Evolutionary conservation across 768 basidiomycete species (phyloP).

Genomic region (Tulasnella sp.): DNA sequence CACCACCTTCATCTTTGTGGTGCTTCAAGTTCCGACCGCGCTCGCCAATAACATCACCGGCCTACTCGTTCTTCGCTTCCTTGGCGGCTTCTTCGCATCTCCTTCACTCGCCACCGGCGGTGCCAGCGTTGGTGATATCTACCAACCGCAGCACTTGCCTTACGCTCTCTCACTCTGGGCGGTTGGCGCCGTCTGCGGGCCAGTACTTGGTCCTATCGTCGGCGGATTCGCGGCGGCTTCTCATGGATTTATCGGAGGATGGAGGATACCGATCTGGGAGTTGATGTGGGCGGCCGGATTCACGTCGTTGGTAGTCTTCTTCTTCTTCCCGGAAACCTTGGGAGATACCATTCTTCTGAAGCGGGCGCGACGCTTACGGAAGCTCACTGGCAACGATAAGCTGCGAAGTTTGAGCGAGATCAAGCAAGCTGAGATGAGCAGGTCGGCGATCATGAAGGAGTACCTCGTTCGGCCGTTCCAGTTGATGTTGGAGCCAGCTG

Average conservation of each 20-base stretch:
- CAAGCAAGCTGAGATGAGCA: neutral
- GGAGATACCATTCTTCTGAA: constrained; percentile 15
- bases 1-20: constrained; percentile 26
- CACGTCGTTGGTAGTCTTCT: constrained; percentile 5
- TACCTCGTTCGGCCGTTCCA: constrained; percentile 23
- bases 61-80: constrained; percentile 25
- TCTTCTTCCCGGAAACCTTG: constrained; percentile 22
- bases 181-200: constrained; percentile 21
- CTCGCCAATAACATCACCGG: constrained; percentile 28
- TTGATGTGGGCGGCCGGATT: constrained; percentile 21
- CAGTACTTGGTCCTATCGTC: constrained; percentile 22
- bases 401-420: too few species aligned
- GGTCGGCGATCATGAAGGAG: constrained; percentile 2
- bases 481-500: constrained; percentile 26
- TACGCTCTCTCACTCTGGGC: constrained; percentile 21
- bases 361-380: constrained; percentile 20
- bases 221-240: too few species aligned
- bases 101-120: constrained; percentile 21
- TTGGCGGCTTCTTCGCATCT: constrained; percentile 22
- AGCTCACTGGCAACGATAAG: constrained; percentile 23
- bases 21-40: constrained; percentile 27
- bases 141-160: constrained; percentile 21
- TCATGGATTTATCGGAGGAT: constrained; percentile 11
- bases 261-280: constrained; percentile 24
- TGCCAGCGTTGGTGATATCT: constrained; percentile 23